Base-by-base conservation (phyloP, 2,329 filamentous ascomycete species). In the Trichoderma sp. region DNA sequence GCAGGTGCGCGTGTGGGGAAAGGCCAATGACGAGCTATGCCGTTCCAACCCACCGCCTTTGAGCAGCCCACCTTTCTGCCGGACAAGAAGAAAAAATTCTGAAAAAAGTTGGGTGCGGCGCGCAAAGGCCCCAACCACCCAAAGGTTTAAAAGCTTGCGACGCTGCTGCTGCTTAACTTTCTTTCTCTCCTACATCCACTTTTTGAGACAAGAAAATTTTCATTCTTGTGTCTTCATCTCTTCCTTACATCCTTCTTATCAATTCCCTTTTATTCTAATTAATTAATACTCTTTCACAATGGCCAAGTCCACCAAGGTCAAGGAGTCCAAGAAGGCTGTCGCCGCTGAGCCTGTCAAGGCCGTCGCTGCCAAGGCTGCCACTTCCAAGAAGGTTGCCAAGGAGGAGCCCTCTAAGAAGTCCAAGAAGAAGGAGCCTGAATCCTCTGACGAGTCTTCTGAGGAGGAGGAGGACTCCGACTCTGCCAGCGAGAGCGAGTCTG, bases 271-370 rank as follows among this genome's bases (percentile, higher is more conserved):
- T 9, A 18, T 31, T 18, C n/a, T 31, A 29, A 50, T 64, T 45
- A n/a, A 53, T 21, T 53, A 50, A 60, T 60, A 27, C 74, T 68
- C 77, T 78, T 75, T 85, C 83, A 88, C 79, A 84, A 93, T 93
- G 91, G 91, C 88, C 84, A 93, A 93, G 86, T 85, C 88, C 74
- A 93, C 88, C 74, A 93, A 93, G 87, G 88, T 92, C 82, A 86
- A 85, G 83, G 82, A 84, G 75, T 82, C 87, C 83, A 89, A 86
- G 83, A 83, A 88, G 83, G 87, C 85, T 79, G 90, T 90, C 86
- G 82, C 88, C 79, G 84, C 86, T 81, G 87, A 88, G 41, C 65
- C 71, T 27, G 91, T 92, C 85, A 94, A 94, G 88, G 88, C 88
- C 79, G 89, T 90, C 78, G 88, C 94, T 81, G 90, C 91, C 80